Evolutionary conservation across 345 rosid species (phyloP).

Genomic region (Dovyalis caffra): DNA sequence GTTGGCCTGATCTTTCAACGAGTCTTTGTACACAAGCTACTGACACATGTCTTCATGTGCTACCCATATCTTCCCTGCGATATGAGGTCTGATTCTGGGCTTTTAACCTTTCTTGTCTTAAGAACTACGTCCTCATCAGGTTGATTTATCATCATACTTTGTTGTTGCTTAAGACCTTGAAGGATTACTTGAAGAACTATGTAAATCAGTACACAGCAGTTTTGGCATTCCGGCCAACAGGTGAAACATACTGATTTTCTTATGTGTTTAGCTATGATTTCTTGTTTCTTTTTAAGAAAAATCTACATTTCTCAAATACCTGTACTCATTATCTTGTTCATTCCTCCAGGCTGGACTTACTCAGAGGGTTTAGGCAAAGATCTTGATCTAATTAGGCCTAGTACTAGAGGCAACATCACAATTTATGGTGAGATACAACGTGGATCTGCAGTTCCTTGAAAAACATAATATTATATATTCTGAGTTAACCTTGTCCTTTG

Average conservation of each 20-base stretch:
- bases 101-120: background rate
- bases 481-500: background rate
- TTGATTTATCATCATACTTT: background rate
- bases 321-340: background rate
- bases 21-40: conserved; percentile 60
- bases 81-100: conserved; percentile 45
- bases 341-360: conserved; percentile 71
- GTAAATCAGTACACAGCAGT: conserved; percentile 46
- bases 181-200: conserved; percentile 49
- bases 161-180: conserved; percentile 38
- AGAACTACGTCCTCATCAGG: background rate
- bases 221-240: conserved; percentile 81
- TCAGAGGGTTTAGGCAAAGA: conserved; percentile 55
- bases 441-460: conserved; percentile 3
- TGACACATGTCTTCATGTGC: conserved; percentile 65
- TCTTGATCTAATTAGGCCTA: conserved; percentile 64
- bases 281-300: background rate
- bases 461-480: background rate
- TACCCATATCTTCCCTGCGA: conserved; percentile 63
- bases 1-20: conserved; percentile 62
- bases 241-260: conserved; percentile 21
- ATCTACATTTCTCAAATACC: background rate
- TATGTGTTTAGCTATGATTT: background rate
- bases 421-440: conserved; percentile 64
- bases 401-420: conserved; percentile 52